A percentile compares a stretch with the other conserved stretches of the same genome.
Conservation (phyloP, 78 protist genomes). For the Creolimax fragrantissima region DNA sequence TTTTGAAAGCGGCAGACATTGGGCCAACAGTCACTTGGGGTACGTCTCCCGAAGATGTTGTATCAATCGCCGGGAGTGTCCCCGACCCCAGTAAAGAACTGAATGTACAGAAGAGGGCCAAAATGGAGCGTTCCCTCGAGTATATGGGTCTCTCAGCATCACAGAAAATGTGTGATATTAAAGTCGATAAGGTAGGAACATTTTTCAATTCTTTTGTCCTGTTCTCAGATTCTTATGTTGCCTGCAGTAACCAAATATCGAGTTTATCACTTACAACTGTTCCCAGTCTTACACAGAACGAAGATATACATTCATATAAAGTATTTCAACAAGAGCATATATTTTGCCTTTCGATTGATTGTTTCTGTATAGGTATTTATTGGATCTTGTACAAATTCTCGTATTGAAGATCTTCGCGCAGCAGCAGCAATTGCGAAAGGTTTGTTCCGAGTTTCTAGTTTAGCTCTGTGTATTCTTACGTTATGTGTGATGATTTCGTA, state of each 20-base stretch:
- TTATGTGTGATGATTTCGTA: too few species aligned
- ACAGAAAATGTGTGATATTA: not conserved
- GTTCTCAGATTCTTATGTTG: too few species aligned
- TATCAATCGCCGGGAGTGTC: not conserved
- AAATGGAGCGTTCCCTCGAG: conserved; percentile 5
- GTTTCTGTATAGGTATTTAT: conserved; percentile 3
- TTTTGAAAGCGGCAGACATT: not conserved
- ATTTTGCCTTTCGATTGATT: not conserved
- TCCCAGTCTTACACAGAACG: too few species aligned
- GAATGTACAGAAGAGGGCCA: not conserved
- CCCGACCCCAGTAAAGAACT: not conserved
- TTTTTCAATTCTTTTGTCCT: too few species aligned
- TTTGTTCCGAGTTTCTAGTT: too few species aligned
- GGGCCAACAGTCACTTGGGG: conserved; percentile 19
- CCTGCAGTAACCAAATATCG: too few species aligned
- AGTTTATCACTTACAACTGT: too few species aligned
- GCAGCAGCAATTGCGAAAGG: conserved; percentile 8
- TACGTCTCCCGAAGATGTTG: not conserved
- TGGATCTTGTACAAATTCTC: conserved; percentile 29
- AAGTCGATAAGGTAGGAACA: conserved; percentile 3
- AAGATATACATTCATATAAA: too few species aligned
- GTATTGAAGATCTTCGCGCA: conserved; percentile 19
- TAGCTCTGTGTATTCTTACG: too few species aligned
- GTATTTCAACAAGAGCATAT: too few species aligned
- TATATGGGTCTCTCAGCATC: conserved; percentile 1